Evolutionary conservation across 176 grass and related monocot species (phyloP), one percentile per base, ranked within the genome.

Genomic region (Stipa capillata): DNA sequence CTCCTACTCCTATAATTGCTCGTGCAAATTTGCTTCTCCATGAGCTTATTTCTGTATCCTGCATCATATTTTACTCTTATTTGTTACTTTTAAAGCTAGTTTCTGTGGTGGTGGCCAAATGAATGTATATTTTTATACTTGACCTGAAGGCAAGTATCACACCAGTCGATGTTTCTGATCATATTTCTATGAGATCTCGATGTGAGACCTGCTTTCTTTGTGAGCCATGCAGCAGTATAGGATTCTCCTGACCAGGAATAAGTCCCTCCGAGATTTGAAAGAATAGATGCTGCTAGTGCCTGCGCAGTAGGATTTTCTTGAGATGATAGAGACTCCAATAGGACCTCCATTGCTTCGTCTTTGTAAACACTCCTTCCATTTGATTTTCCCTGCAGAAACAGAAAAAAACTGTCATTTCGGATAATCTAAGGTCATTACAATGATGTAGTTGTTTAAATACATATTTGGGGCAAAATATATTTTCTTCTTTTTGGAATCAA

Each of bases 231-330:
- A 36, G 81, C 64, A 4, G 90, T 94, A 59, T 95, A 93, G 33
- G 96, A 79, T 89, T 99, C 92, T 55, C 96, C 96, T 75, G 83
- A 80, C 96, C 96, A 99, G 27, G 96, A 99, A 71, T 93, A 90
- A 85, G 92, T 99, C 51, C 96, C 96, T 47, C 91, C 90, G 49
- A 99, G 85, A 40, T 94, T 99, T 68, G 90, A 89, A 77, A 99
- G 78, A 81, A 87, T 89, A 60, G 75, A 78, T 73, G 92, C 90
- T 78, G 92, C 59, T 80, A 99, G 45, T 69, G 89, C 90, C 80
- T 93, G 96, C 52, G 78, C 81, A n/a, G 58, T 90, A 67, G 39
- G 75, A 71, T 90, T 87, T 68, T 89, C 86, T 73, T 83, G 85
- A 65, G 74, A 89, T 21, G 83, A 84, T 53, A 95, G 27, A 69